Conservation (phyloP, 1,284 basidiomycete genomes). For the Leccinum fallax region DNA sequence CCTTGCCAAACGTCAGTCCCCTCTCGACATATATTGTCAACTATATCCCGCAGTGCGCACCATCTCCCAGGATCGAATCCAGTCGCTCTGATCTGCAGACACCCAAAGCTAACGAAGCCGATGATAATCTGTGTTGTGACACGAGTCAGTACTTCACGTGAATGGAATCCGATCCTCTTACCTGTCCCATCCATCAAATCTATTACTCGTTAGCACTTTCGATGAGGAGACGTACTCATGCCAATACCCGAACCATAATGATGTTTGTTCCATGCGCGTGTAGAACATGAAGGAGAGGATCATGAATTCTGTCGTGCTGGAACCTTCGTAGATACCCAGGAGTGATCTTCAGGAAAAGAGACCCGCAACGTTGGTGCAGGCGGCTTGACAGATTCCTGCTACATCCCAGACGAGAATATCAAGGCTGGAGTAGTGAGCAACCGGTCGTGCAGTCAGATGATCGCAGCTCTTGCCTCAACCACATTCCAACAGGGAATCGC, state of each 20-base stretch:
- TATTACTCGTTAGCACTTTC: constrained; percentile 17
- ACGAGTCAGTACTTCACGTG: not conserved
- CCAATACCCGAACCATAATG: constrained; percentile 70
- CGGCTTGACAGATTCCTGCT: constrained; percentile 64
- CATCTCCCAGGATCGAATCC: constrained; percentile 70
- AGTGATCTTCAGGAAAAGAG: constrained; percentile 67
- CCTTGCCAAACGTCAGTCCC: constrained; percentile 41
- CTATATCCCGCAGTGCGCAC: constrained; percentile 34
- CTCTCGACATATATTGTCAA: not conserved
- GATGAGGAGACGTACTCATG: constrained; percentile 50
- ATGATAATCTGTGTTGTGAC: constrained; percentile 57
- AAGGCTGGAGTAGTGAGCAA: constrained; percentile 39
- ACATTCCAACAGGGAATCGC: constrained; percentile 40
- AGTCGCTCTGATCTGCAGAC: constrained; percentile 57
- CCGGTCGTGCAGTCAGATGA: not conserved
- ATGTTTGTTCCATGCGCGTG: constrained; percentile 73
- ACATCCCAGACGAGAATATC: constrained; percentile 67
- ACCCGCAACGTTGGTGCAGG: constrained; percentile 70
- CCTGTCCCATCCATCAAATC: constrained; percentile 60
- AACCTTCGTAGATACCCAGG: constrained; percentile 77
- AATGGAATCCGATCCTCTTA: constrained; percentile 11
- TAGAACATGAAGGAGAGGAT: constrained; percentile 81
- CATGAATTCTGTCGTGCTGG: constrained; percentile 77
- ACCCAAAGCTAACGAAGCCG: constrained; percentile 71
- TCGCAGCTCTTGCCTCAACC: not conserved